These are phyloP conservation scores for Atkinsonella hypoxylon DNA, from an alignment of 2,329 filamentous ascomycete genomes.

Conservation along the genomic window DNA sequence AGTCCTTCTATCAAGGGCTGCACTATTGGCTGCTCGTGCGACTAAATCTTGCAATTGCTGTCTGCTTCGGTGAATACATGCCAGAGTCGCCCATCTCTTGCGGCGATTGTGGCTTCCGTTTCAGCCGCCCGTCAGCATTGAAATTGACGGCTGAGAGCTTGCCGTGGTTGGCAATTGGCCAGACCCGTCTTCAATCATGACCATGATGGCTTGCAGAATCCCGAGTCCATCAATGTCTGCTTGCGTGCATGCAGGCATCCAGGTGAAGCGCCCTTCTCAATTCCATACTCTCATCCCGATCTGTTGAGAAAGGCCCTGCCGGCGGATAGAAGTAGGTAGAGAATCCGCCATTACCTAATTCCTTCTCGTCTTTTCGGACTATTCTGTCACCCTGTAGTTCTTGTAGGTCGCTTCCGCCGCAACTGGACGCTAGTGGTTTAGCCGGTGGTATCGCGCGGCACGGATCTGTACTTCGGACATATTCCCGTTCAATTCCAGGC, in stretches of 20 bases:
- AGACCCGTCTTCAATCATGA: neutral
- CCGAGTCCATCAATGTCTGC: neutral
- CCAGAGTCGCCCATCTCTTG: neutral
- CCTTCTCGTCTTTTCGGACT: neutral
- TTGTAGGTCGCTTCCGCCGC: no score
- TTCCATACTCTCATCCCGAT: neutral
- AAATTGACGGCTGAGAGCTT: neutral
- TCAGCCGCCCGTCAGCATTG: constrained; percentile 4
- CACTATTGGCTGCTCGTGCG: neutral
- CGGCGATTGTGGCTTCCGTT: constrained; percentile 6
- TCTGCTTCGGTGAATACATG: neutral
- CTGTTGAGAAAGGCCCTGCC: no score
- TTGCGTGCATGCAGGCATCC: neutral
- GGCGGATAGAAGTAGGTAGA: neutral
- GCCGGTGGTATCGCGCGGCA: neutral
- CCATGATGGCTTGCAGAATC: neutral
- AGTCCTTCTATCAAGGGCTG: neutral
- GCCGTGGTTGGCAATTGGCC: neutral
- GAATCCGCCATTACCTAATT: neutral
- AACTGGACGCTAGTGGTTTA: neutral
- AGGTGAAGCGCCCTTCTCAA: neutral
- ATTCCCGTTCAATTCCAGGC: neutral
- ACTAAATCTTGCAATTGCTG: neutral
- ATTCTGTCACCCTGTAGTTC: neutral
- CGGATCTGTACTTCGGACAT: neutral